Conservation (phyloP, 768 basidiomycete genomes). For the Boletus vinaceobasis region DNA sequence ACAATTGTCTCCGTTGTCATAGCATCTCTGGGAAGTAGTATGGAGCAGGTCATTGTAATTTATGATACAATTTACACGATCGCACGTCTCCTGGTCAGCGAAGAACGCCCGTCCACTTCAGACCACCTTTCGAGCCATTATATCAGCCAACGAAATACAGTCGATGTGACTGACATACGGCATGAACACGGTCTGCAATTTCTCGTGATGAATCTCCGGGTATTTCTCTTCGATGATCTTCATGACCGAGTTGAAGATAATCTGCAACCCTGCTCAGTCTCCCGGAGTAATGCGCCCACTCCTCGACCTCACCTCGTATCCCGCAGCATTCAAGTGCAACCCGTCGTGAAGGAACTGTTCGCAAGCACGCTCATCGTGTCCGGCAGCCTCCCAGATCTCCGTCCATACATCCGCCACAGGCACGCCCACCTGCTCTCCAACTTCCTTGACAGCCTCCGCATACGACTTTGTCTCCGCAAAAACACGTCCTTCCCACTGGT, state of each 20-base stretch:
- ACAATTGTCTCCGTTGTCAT: conserved; percentile 18
- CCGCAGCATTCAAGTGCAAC: conserved; percentile 71
- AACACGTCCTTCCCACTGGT: conserved; percentile 51
- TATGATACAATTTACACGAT: conserved; percentile 5
- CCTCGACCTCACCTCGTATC: conserved; percentile 58
- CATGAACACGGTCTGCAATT: conserved; percentile 54
- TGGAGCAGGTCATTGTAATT: not conserved
- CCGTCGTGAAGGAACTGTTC: conserved; percentile 65
- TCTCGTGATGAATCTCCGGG: conserved; percentile 69
- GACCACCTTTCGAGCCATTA: conserved; percentile 20
- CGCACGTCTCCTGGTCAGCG: conserved; percentile 19
- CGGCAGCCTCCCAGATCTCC: conserved; percentile 70
- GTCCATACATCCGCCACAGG: conserved; percentile 75
- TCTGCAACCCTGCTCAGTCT: conserved; percentile 35
- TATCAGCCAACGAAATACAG: not conserved
- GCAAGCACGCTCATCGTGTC: conserved; percentile 51
- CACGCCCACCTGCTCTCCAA: conserved; percentile 53
- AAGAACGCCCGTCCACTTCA: conserved; percentile 20
- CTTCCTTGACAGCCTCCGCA: conserved; percentile 63
- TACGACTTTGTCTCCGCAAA: conserved; percentile 65
- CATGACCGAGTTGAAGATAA: conserved; percentile 63
- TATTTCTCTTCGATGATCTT: conserved; percentile 52
- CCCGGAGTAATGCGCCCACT: not conserved
- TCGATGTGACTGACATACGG: conserved; percentile 49
- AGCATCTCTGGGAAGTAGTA: not conserved